Percentiles rank a stretch among this genome's conserved stretches.
Conservation (phyloP, 495 filamentous ascomycete genomes). For the Terfezia boudieri region DNA sequence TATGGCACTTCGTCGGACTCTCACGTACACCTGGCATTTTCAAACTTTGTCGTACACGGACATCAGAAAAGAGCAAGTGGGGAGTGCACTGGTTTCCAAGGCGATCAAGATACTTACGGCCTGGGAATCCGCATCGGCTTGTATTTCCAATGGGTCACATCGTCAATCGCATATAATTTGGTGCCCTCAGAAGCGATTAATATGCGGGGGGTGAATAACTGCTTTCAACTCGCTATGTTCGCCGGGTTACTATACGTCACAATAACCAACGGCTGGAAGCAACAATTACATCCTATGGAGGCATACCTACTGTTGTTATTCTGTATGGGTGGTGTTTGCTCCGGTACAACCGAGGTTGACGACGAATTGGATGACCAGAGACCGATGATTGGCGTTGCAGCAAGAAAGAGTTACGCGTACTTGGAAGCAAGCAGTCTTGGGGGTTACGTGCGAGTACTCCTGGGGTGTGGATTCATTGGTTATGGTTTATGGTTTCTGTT, state of each 20-base stretch:
- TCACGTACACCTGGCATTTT: no score
- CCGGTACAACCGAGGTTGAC: neutral
- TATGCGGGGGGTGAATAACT: constrained; percentile 15
- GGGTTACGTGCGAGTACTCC: constrained; percentile 13
- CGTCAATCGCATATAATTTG: constrained; percentile 13
- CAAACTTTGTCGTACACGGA: no score
- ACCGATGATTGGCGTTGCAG: neutral
- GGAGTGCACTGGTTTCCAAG: constrained; percentile 7
- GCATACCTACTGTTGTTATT: constrained; percentile 11
- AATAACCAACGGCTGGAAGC: constrained; percentile 1
- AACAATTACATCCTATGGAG: constrained; percentile 7
- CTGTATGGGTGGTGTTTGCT: constrained; percentile 9
- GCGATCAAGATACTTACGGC: constrained; percentile 21
- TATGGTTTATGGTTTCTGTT: constrained; percentile 12
- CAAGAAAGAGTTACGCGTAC: constrained; percentile 1
- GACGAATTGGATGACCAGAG: neutral
- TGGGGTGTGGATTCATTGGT: constrained; percentile 9
- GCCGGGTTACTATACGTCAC: constrained; percentile 13
- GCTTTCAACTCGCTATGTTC: constrained; percentile 12
- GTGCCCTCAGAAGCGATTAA: constrained; percentile 4
- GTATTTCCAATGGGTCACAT: constrained; percentile 21
- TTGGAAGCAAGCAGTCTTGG: constrained; percentile 9
- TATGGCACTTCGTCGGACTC: no score
- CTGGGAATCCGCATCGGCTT: constrained; percentile 23
- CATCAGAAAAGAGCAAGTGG: no score